These are phyloP conservation scores for Sanghuangporus baumii DNA, from an alignment of 1,284 basidiomycete species.

Conservation along the genomic window DNA sequence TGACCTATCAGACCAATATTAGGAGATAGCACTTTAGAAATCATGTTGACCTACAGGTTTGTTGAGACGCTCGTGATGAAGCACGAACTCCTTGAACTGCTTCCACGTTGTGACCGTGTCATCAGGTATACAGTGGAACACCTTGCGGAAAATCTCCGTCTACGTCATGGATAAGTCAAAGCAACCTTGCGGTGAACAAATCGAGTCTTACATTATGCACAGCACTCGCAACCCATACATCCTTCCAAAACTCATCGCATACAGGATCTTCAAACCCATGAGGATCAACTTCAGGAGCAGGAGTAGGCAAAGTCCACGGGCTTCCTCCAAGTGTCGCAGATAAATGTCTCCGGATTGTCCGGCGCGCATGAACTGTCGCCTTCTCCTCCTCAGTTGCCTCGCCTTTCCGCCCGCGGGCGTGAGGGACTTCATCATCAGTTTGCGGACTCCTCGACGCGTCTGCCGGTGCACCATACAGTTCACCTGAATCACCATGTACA, in stretches of 20 bases:
- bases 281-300: constrained; percentile 68
- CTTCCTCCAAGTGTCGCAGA: constrained; percentile 47
- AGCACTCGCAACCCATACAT: constrained; percentile 82
- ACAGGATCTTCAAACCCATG: constrained; percentile 85
- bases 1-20: constrained; percentile 32
- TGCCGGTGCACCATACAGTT: constrained; percentile 49
- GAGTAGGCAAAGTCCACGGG: constrained; percentile 57
- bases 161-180: too few species aligned
- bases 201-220: constrained; percentile 81
- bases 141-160: constrained; percentile 88
- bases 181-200: too few species aligned
- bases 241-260: constrained; percentile 80
- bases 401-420: constrained; percentile 36
- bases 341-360: constrained; percentile 50
- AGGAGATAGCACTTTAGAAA: neutral
- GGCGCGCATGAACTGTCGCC: constrained; percentile 42
- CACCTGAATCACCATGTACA: constrained; percentile 31
- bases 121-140: constrained; percentile 89
- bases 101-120: constrained; percentile 92
- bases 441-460: constrained; percentile 39
- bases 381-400: constrained; percentile 50
- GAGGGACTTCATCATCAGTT: constrained; percentile 42
- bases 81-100: constrained; percentile 83
- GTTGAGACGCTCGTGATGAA: constrained; percentile 71
- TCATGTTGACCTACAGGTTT: constrained; percentile 45